Percentiles rank a stretch among this genome's conserved stretches.
Evolutionary conservation across 345 rosid species (phyloP).

Genomic region (Eucalyptus camaldulensis): DNA sequence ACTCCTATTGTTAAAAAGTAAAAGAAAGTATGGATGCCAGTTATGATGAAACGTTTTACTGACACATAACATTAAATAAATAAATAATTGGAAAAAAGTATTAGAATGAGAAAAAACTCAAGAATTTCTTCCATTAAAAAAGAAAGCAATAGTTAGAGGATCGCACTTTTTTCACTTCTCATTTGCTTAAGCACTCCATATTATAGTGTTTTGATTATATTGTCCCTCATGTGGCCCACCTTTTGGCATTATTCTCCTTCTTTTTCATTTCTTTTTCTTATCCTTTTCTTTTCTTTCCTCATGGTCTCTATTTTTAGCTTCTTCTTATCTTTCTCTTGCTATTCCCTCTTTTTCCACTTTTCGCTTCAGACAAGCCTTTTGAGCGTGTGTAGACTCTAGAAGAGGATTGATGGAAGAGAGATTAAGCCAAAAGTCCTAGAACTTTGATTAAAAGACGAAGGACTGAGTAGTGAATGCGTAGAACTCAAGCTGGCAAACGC

Average conservation of each 20-base stretch:
- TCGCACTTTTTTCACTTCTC: accelerated
- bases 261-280: not conserved
- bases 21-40: accelerated
- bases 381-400: not conserved
- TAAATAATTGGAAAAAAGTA: not conserved
- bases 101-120: not conserved
- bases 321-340: not conserved
- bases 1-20: not conserved
- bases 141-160: not conserved
- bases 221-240: not conserved
- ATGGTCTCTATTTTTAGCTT: not conserved
- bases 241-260: not conserved
- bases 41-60: not conserved
- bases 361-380: accelerated
- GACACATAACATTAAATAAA: not conserved
- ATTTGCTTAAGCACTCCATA: accelerated
- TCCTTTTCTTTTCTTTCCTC: not conserved
- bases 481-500: accelerated
- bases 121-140: not conserved
- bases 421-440: not conserved
- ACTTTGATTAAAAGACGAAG: not conserved
- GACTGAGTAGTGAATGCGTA: not conserved
- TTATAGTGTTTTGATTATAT: too few species aligned
- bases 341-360: not conserved
- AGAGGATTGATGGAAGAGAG: not conserved